Evolutionary conservation across 2,329 filamentous ascomycete genomes (phyloP).

Genomic region (Pseudogymnoascus sp.): DNA sequence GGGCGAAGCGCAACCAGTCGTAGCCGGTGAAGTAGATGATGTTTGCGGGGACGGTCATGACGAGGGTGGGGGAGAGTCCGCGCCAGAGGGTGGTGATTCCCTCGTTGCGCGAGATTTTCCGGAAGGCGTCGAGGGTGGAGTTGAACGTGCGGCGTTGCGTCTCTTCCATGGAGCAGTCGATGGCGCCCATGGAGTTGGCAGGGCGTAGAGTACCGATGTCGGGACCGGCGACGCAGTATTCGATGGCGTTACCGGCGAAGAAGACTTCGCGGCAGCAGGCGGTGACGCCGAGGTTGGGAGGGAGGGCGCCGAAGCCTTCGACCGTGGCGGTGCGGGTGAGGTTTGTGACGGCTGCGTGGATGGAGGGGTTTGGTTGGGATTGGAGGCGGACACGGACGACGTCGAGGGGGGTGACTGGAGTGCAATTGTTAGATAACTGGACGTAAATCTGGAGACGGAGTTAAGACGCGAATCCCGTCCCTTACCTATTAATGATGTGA

Average conservation of each 20-base stretch:
- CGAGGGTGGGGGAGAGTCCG: slow-evolving; percentile 83
- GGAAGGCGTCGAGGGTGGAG: slow-evolving; percentile 83
- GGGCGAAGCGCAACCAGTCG: slow-evolving; percentile 78
- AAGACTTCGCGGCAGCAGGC: slow-evolving; percentile 96
- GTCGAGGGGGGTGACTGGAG: slow-evolving; percentile 81
- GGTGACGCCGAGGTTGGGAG: slow-evolving; percentile 79
- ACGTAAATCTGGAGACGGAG: background rate
- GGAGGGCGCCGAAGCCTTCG: slow-evolving; percentile 58
- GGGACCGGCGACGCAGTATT: slow-evolving; percentile 39
- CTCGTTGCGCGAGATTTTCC: slow-evolving; percentile 92
- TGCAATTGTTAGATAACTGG: background rate
- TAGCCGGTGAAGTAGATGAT: slow-evolving; percentile 99
- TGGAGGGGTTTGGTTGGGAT: slow-evolving; percentile 56
- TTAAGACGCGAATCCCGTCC: background rate
- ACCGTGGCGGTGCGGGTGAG: slow-evolving; percentile 45
- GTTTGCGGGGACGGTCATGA: slow-evolving; percentile 91
- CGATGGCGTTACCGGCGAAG: slow-evolving; percentile 83
- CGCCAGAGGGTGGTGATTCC: slow-evolving; percentile 82
- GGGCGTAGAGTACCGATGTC: slow-evolving; percentile 22
- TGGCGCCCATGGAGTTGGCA: slow-evolving; percentile 37
- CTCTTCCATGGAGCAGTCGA: slow-evolving; percentile 81
- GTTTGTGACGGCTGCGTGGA: slow-evolving; percentile 43
- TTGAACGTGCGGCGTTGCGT: slow-evolving; percentile 74
- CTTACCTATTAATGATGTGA: slow-evolving; percentile 80
- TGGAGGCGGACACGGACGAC: slow-evolving; percentile 93